Conservation (phyloP, 2,329 filamentous ascomycete species). For the Bipolaris sorokiniana region DNA sequence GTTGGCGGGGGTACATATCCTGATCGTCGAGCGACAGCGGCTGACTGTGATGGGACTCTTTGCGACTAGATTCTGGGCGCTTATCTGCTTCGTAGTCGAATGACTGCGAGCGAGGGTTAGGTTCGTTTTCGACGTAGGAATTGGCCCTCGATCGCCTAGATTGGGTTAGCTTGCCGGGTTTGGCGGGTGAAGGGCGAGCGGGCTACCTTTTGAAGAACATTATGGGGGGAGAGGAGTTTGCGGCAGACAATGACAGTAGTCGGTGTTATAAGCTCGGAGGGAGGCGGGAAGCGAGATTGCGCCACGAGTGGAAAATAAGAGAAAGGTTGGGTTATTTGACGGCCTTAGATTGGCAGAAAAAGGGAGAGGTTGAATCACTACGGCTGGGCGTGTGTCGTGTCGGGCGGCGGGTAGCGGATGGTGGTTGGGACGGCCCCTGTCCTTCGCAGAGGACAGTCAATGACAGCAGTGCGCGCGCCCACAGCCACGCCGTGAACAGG, state of each 20-base stretch:
- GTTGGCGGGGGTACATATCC: conserved; percentile 55
- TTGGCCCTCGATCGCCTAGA: conserved; percentile 53
- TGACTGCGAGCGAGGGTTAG: conserved; percentile 49
- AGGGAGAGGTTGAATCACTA: conserved; percentile 21
- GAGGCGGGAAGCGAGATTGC: conserved; percentile 25
- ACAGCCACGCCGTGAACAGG: neutral
- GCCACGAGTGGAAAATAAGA: conserved; percentile 16
- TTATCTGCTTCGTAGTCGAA: conserved; percentile 51
- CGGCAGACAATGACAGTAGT: conserved; percentile 23
- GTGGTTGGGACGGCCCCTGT: conserved; percentile 24
- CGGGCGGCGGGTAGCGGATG: conserved; percentile 13
- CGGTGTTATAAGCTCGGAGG: conserved; percentile 33
- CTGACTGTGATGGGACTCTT: conserved; percentile 42
- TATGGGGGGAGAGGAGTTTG: conserved; percentile 35
- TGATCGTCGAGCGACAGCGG: conserved; percentile 38
- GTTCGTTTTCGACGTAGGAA: conserved; percentile 57
- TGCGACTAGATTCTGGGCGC: conserved; percentile 49
- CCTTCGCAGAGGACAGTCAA: conserved; percentile 5
- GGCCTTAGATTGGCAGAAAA: conserved; percentile 23
- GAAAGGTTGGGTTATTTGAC: conserved; percentile 21
- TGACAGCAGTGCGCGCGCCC: conserved; percentile 1
- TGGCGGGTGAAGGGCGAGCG: conserved; percentile 1
- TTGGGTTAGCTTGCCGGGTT: conserved; percentile 5
- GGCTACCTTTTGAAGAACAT: conserved; percentile 55
- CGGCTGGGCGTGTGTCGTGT: conserved; percentile 2